Base-by-base conservation (phyloP, 371 early-diverging fungal genomes). In the Catenaria anguillulae region DNA sequence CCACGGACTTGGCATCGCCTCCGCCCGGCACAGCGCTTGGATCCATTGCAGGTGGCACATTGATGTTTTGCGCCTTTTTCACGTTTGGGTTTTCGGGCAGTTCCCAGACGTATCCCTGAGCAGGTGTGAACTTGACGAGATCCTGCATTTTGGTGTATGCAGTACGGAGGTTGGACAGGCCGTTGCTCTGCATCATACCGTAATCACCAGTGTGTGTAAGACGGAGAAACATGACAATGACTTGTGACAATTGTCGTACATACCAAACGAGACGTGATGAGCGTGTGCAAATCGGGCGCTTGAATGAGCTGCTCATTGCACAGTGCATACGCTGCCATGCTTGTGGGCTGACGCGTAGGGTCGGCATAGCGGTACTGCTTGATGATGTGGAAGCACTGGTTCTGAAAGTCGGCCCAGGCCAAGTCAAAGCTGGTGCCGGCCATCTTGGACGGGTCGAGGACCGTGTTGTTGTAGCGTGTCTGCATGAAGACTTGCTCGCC, bases 401-500 rank as follows among this genome's bases (percentile, higher is more conserved):
- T 10, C 46, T 8, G 19, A 1, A 46, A 10, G 46, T 46, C 46
- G 23, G 10, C 8, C n/a, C 24, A 46, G n/a, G 8, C 75, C 12
- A 93, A 76, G 3, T 83, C 84, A 72, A 89, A 96, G 68, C 91
- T 90, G 23, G 89, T 72, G 17, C 96, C 96, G 13, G 80, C 84
- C 93, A 93, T 90, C 65, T 84, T 77, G 65, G 84, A 70, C 65
- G 67, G 78, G 60, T 66, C 75, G 54, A 83, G 82, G 54, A 86
- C 77, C 23, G 93, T 69, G 58, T 84, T 85, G 68, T 92, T 93
- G 75, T 86, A 93, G 69, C 90, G 86, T 8, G 94, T 91, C 70
- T 99, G 99, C 99, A 99, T 99, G 64, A 83, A 77, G 19, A 99
- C 68, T 15, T 89, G 83, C 56, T 96, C 97, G 69, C 99, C 98